These are phyloP conservation scores for Trypanosoma caninum DNA, from an alignment of 208 protist species.

Conservation along the genomic window DNA sequence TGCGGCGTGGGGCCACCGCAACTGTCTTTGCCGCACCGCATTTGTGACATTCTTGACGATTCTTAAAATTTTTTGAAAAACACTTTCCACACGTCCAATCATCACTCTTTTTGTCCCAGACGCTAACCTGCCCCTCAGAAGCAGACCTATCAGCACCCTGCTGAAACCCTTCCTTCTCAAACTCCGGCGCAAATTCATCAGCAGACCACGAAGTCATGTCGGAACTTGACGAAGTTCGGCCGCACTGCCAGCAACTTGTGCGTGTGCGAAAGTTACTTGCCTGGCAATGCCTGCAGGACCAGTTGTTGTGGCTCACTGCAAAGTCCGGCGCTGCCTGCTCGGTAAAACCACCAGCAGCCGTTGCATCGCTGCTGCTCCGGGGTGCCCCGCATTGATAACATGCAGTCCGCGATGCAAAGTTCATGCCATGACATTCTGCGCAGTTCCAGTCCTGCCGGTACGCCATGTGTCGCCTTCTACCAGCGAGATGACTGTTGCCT, in stretches of 20 bases:
- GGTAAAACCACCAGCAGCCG: neutral
- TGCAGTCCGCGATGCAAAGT: conserved; percentile 62
- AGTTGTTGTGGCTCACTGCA: conserved; percentile 68
- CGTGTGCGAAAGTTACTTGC: conserved; percentile 87
- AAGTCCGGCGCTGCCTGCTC: neutral
- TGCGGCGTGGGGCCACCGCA: conserved; percentile 30
- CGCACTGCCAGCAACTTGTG: conserved; percentile 78
- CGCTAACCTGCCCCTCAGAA: conserved; percentile 37
- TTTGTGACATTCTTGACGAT: conserved; percentile 65
- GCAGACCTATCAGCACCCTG: conserved; percentile 23
- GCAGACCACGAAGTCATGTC: conserved; percentile 26
- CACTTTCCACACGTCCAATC: conserved; percentile 85
- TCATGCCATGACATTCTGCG: conserved; percentile 54
- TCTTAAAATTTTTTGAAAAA: conserved; percentile 76
- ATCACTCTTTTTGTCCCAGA: conserved; percentile 37
- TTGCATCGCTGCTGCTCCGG: conserved; percentile 6
- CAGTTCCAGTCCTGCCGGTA: conserved; percentile 66
- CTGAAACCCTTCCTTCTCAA: conserved; percentile 80
- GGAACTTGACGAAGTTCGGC: conserved; percentile 25
- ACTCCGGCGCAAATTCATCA: conserved; percentile 32
- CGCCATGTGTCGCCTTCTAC: neutral
- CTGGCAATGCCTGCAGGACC: conserved; percentile 70
- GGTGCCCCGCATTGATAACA: conserved; percentile 70
- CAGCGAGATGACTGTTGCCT: neutral
- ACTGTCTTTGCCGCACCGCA: conserved; percentile 67